Evolutionary conservation across 345 rosid genomes (phyloP), one percentile per base, ranked within the genome.

Genomic region (Acer negundo): DNA sequence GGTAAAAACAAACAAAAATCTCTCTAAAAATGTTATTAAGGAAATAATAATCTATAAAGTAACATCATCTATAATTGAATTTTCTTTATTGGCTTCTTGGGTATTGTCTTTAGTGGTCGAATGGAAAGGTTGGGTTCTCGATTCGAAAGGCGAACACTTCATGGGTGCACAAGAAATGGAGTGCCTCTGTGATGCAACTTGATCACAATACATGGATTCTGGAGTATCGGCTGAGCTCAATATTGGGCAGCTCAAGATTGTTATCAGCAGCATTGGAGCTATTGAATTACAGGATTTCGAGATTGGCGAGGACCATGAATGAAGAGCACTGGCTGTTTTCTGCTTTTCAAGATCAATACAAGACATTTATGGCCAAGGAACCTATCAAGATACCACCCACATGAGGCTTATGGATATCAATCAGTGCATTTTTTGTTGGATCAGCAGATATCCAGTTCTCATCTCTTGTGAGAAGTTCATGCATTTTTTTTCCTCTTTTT

Each of bases 141-240:
- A 81, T 79, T 64, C 88, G 85, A 51, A 84, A 84, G 78, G 88
- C 79, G 6, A 90, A 87, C 68, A 62, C 76, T 73, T 89, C 97
- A 0, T 89, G 97, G 97, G 75, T 53, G 70, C 87, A 82, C 44
- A 76, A 75, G 69, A 87, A 83, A 82, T 91, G 89, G 94, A 73
- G 82, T 61, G 76, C 89, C 22, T 86, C 97, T 0, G 85, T 82
- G 31, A 79, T 92, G 74, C 97, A 94, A 31, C 77, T 92, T 46
- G 97, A 91, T 83, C 92, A 93, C 24, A 89, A 85, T 59, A 91
- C 98, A 40, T 86, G 97, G 95, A 73, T 94, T 80, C 85, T 94
- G 62, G 97, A 94, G 90, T 92, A 96, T 44, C 75, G 75, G 16
- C 74, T 76, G 63, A 92, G 88, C 83, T 82, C 86, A 22, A 78